Evolutionary conservation across 2,329 filamentous ascomycete species (phyloP).

Genomic region (Colletotrichum lini): DNA sequence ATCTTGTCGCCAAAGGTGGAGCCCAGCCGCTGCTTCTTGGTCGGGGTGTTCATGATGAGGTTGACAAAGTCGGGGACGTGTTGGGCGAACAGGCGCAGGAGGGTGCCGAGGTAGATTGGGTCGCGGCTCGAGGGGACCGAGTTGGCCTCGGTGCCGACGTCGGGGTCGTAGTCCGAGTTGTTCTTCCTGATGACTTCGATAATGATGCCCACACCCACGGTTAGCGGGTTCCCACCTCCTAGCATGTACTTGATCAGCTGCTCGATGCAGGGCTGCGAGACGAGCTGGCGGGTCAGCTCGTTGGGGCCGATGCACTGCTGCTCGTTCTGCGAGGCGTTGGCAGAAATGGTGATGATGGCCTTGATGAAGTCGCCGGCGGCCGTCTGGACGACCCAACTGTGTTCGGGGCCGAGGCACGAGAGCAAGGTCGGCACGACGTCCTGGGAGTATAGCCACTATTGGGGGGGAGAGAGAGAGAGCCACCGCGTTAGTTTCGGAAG

Average conservation of each 20-base stretch:
- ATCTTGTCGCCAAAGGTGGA: slow-evolving; percentile 93
- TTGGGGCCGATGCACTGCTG: slow-evolving; percentile 99
- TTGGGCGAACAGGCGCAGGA: slow-evolving; percentile 89
- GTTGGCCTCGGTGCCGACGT: slow-evolving; percentile 85
- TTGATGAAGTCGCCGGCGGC: slow-evolving; percentile 98
- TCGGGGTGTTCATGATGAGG: slow-evolving; percentile 84
- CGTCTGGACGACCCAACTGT: slow-evolving; percentile 92
- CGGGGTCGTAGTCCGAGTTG: slow-evolving; percentile 98
- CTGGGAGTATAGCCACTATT: slow-evolving; percentile 91
- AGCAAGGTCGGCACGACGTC: slow-evolving; percentile 89
- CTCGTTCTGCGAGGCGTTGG: slow-evolving; percentile 97
- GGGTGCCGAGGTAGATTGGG: slow-evolving; percentile 93
- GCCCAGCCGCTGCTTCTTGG: slow-evolving; percentile 80
- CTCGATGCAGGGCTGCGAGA: slow-evolving; percentile 87
- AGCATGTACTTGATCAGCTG: slow-evolving; percentile 94
- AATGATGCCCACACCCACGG: slow-evolving; percentile 95
- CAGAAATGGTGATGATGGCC: slow-evolving; percentile 98
- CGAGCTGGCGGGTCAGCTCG: slow-evolving; percentile 93
- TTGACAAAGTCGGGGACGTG: slow-evolving; percentile 96
- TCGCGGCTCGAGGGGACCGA: slow-evolving; percentile 87
- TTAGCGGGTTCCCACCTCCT: slow-evolving; percentile 91
- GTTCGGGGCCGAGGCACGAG: slow-evolving; percentile 86
- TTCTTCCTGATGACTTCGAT: slow-evolving; percentile 99
- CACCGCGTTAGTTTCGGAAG: background rate
- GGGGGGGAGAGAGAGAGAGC: background rate